A percentile compares a stretch with the other conserved stretches of the same genome.
Evolutionary conservation across 345 rosid genomes (phyloP).

Genomic region (Erodium maritimum): DNA sequence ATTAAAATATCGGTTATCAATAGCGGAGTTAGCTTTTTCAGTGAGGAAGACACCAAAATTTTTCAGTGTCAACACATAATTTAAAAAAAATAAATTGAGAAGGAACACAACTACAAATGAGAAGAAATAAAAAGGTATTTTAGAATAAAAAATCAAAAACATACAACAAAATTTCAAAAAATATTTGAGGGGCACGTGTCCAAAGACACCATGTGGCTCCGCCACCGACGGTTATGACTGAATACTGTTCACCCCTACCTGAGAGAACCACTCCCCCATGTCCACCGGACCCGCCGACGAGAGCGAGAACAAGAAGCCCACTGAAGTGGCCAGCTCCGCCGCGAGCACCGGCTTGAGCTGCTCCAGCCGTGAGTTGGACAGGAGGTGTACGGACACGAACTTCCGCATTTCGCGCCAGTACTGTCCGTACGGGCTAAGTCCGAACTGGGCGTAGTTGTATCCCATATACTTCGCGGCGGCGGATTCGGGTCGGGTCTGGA

Average conservation of each 20-base stretch:
- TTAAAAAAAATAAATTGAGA: too few species aligned
- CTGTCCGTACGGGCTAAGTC: constrained; percentile 44
- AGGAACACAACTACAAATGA: too few species aligned
- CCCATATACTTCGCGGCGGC: constrained; percentile 45
- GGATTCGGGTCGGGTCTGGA: constrained; percentile 43
- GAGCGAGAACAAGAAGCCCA: constrained; percentile 26
- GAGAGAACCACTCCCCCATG: constrained; percentile 30
- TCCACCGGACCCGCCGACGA: constrained; percentile 10
- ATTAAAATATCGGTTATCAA: too few species aligned
- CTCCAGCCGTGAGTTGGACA: constrained; percentile 37
- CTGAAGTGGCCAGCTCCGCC: constrained; percentile 25
- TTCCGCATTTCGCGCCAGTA: constrained; percentile 63
- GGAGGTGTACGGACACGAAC: constrained; percentile 38
- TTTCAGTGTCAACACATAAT: too few species aligned
- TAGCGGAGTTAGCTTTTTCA: too few species aligned
- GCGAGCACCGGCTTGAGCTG: constrained; percentile 28
- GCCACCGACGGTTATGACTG: too few species aligned
- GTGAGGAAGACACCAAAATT: too few species aligned
- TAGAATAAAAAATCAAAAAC: too few species aligned
- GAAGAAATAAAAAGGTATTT: too few species aligned
- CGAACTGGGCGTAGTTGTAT: constrained; percentile 37
- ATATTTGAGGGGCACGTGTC: too few species aligned
- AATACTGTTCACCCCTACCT: constrained; percentile 41
- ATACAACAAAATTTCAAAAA: too few species aligned
- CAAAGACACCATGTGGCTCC: too few species aligned